A percentile compares a stretch with the other conserved stretches of the same genome.
These are phyloP conservation scores for Phytophthora pini DNA, from an alignment of 352 stramenopile genomes.

Conservation along the genomic window DNA sequence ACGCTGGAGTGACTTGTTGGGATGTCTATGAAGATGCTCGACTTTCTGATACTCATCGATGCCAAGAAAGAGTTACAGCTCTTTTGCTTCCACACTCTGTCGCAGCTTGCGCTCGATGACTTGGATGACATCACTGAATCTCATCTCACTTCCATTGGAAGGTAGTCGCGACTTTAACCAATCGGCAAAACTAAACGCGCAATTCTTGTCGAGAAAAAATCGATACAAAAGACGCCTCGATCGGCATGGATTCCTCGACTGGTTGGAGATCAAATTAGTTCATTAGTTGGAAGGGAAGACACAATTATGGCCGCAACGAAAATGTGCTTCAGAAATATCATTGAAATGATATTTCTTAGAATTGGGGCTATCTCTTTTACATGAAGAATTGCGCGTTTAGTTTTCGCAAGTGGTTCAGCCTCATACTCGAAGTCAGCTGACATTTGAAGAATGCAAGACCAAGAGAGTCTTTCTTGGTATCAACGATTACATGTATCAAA, in stretches of 20 bases:
- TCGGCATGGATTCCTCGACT: constrained; percentile 39
- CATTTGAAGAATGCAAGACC: too few species aligned
- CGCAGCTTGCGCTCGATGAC: constrained; percentile 24
- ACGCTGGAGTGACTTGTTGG: constrained; percentile 5
- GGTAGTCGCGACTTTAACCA: constrained; percentile 16
- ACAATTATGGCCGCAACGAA: too few species aligned
- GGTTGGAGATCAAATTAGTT: constrained; percentile 25
- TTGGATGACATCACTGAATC: background rate
- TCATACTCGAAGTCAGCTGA: too few species aligned
- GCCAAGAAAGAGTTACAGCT: constrained; percentile 41
- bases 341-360: too few species aligned
- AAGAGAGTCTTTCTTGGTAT: too few species aligned
- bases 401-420: too few species aligned
- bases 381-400: too few species aligned
- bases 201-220: constrained; percentile 41
- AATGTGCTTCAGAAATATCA: too few species aligned
- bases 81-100: background rate
- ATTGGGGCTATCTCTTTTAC: too few species aligned
- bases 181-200: constrained; percentile 10
- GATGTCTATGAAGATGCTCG: constrained; percentile 21
- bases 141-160: constrained; percentile 10
- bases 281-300: too few species aligned
- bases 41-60: constrained; percentile 44
- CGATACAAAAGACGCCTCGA: constrained; percentile 46
- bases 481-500: too few species aligned